A percentile compares a stretch with the other conserved stretches of the same genome.
Conservation (phyloP, 805 yeast genomes). For the Saturnispora halmiae region DNA sequence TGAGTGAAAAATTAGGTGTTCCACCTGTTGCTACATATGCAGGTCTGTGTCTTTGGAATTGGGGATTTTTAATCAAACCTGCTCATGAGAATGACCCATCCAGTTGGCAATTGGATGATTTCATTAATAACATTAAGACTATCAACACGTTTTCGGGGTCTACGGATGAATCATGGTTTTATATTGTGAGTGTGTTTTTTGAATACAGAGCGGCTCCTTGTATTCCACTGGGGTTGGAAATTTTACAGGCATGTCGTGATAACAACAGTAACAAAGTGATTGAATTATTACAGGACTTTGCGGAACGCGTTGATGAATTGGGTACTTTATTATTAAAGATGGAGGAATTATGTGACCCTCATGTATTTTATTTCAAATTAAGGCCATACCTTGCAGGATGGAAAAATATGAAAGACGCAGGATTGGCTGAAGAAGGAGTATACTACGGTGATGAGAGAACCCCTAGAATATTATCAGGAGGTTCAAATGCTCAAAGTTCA, state of each 20-base stretch:
- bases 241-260: constrained; percentile 46
- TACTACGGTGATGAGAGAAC: constrained; percentile 56
- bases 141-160: constrained; percentile 83
- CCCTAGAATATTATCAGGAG: constrained; percentile 66
- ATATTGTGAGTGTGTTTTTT: constrained; percentile 76
- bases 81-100: constrained; percentile 14
- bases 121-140: constrained; percentile 64
- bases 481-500: constrained; percentile 90
- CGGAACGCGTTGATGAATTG: constrained; percentile 64
- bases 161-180: constrained; percentile 90
- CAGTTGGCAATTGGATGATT: constrained; percentile 24
- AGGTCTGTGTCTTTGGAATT: constrained; percentile 83
- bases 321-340: constrained; percentile 67
- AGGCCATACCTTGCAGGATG: constrained; percentile 93
- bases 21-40: constrained; percentile 90
- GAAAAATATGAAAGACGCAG: constrained; percentile 84
- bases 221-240: constrained; percentile 56
- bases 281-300: constrained; percentile 48
- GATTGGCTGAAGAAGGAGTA: constrained; percentile 60
- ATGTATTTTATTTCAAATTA: constrained; percentile 74
- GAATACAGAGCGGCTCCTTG: constrained; percentile 75
- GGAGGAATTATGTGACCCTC: constrained; percentile 95
- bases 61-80: constrained; percentile 47
- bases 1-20: constrained; percentile 51
- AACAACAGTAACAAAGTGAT: constrained; percentile 36